Evolutionary conservation across 331 rosid species (phyloP).

Genomic region (Saraca asoca): DNA sequence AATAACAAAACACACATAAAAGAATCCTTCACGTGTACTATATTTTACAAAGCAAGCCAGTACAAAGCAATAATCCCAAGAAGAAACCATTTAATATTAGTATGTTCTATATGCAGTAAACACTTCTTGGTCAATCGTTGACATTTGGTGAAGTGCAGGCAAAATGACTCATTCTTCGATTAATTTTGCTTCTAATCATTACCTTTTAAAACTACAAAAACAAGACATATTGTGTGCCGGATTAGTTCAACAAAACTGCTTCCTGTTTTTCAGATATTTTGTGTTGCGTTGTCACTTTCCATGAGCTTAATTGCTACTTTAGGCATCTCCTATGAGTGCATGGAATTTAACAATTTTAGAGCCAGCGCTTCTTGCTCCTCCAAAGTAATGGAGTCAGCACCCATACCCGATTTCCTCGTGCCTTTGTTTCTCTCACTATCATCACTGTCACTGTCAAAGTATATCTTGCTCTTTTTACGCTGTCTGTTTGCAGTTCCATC

Average conservation of each 20-base stretch:
- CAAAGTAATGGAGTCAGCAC: slow-evolving; percentile 43
- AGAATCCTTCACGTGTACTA: no score
- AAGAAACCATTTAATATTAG: no score
- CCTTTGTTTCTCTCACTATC: slow-evolving; percentile 47
- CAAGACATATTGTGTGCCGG: background rate
- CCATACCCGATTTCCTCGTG: slow-evolving; percentile 21
- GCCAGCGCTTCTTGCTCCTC: slow-evolving; percentile 82
- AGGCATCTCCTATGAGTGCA: slow-evolving; percentile 46
- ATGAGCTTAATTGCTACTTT: background rate
- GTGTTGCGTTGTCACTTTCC: background rate
- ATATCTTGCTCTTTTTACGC: slow-evolving; percentile 54
- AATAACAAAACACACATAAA: no score
- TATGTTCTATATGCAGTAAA: no score
- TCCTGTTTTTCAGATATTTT: slow-evolving; percentile 3
- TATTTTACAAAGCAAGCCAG: no score
- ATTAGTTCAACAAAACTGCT: background rate
- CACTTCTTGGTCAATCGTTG: no score
- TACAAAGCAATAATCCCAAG: no score
- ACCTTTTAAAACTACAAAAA: no score
- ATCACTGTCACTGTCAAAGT: slow-evolving; percentile 62
- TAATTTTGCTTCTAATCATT: no score
- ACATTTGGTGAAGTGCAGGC: no score
- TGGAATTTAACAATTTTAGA: slow-evolving; percentile 64
- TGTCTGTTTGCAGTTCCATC: slow-evolving; percentile 42
- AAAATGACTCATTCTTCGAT: no score